phyloP scores from a whole-genome alignment of 352 stramenopile species.

The Thraustochytrium sp. region DNA sequence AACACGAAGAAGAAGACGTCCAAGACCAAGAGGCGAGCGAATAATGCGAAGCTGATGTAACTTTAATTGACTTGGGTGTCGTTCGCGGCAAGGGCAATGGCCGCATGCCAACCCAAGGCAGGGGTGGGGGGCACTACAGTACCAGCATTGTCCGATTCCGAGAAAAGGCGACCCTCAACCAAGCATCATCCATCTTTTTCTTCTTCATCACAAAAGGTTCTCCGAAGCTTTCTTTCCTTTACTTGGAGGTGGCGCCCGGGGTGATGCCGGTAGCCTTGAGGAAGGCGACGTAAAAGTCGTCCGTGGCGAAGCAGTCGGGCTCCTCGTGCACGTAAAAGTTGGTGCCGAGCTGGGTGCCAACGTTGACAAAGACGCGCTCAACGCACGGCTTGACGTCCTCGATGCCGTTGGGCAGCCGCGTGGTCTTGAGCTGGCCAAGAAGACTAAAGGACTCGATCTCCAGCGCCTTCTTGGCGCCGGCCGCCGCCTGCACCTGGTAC shows the following conservation, averaged over 20 bases:
- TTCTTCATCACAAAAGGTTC: too few species aligned
- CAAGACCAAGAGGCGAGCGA: neutral
- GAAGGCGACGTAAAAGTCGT: slow-evolving; percentile 31
- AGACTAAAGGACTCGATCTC: slow-evolving; percentile 40
- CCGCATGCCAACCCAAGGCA: too few species aligned
- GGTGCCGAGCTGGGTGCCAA: neutral
- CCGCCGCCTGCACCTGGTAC: slow-evolving; percentile 4
- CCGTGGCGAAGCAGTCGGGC: slow-evolving; percentile 27
- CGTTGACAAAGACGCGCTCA: slow-evolving; percentile 37
- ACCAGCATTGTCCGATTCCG: too few species aligned
- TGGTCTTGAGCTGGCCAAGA: slow-evolving; percentile 4
- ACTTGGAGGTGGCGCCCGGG: neutral
- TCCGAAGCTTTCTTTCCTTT: neutral
- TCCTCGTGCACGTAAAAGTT: slow-evolving; percentile 45
- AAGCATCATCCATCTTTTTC: too few species aligned
- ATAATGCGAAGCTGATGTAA: neutral
- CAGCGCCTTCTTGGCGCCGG: slow-evolving; percentile 8
- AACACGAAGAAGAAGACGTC: neutral
- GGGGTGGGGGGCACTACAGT: too few species aligned
- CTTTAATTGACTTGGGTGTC: too few species aligned
- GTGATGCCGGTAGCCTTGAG: neutral
- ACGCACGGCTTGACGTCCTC: neutral
- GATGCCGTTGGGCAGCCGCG: neutral
- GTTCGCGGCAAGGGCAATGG: too few species aligned
- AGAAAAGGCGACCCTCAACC: too few species aligned